Evolutionary conservation across 345 rosid genomes (phyloP).

Genomic region (Salix udensis): DNA sequence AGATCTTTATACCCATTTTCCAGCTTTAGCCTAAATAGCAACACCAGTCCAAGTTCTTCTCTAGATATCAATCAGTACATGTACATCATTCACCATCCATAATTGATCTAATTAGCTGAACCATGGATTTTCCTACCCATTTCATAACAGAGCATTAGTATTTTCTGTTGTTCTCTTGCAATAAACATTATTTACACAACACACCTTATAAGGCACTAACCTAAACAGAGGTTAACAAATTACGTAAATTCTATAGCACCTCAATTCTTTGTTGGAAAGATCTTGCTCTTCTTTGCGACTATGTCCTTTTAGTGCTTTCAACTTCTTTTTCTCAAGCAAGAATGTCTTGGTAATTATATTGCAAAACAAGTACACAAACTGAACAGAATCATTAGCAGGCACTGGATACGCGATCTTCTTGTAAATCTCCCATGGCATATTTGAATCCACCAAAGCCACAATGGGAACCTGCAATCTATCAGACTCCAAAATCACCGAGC

Average conservation of each 20-base stretch:
- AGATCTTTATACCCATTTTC: too few relatives aligned
- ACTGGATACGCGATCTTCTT: conserved; percentile 80
- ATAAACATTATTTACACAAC: neutral
- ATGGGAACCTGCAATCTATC: conserved; percentile 75
- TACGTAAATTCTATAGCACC: conserved; percentile 1
- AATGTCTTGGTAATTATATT: conserved; percentile 89
- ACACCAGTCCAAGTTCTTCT: too few relatives aligned
- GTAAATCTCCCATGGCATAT: conserved; percentile 70
- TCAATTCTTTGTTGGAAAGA: conserved; percentile 14
- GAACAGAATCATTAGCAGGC: conserved; percentile 86
- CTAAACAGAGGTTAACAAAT: neutral
- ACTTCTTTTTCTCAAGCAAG: conserved; percentile 69
- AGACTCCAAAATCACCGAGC: conserved; percentile 80
- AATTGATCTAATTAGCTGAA: neutral
- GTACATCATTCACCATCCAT: too few relatives aligned
- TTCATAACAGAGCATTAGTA: neutral
- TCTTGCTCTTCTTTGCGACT: conserved; percentile 13
- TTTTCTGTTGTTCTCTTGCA: neutral
- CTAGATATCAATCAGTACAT: too few relatives aligned
- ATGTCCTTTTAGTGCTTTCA: neutral
- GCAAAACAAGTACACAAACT: conserved; percentile 91
- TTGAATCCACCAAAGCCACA: conserved; percentile 83
- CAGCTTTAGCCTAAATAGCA: too few relatives aligned
- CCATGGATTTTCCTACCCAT: neutral
- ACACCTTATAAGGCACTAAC: neutral